A percentile compares a stretch with the other conserved stretches of the same genome.
phyloP scores from a whole-genome alignment of 169 alveolate genomes.

The Plasmodium berghei region DNA sequence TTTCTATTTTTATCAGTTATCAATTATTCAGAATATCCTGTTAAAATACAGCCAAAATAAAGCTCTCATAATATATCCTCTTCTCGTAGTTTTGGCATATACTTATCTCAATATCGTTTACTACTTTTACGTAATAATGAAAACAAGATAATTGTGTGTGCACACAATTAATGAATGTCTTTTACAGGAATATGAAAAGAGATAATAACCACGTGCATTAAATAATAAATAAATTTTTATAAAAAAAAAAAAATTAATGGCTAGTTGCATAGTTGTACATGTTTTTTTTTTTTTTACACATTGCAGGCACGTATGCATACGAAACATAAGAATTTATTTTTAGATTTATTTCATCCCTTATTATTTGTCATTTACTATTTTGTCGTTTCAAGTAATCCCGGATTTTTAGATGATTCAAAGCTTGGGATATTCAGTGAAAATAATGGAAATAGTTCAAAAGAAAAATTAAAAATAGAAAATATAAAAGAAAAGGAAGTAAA shows the following conservation, averaged over 20 bases:
- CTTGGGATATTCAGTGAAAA: background rate
- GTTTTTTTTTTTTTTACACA: conserved; percentile 25
- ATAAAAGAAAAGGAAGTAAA: background rate
- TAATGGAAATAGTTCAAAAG: background rate
- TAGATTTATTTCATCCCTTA: conserved; percentile 35
- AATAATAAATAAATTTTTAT: background rate
- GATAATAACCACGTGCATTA: background rate
- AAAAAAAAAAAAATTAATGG: background rate
- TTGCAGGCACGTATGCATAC: conserved; percentile 13
- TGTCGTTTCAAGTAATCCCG: conserved; percentile 63
- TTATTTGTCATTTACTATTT: conserved; percentile 35
- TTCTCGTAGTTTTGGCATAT: conserved; percentile 11
- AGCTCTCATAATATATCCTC: conserved; percentile 37
- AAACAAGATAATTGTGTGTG: too few relatives aligned
- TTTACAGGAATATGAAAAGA: too few relatives aligned
- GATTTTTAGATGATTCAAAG: conserved; percentile 20
- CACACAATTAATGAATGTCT: too few relatives aligned
- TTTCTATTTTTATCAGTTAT: conserved; percentile 12
- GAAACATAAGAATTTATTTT: background rate
- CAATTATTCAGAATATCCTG: conserved; percentile 13
- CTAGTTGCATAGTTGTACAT: conserved; percentile 11
- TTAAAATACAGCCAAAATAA: conserved; percentile 8
- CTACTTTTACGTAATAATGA: conserved; percentile 43
- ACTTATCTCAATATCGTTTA: conserved; percentile 10
- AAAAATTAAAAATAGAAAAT: background rate